These are phyloP conservation scores for Lecanoromycetidae sp. DNA, from an alignment of 2,329 filamentous ascomycete species.

Conservation along the genomic window DNA sequence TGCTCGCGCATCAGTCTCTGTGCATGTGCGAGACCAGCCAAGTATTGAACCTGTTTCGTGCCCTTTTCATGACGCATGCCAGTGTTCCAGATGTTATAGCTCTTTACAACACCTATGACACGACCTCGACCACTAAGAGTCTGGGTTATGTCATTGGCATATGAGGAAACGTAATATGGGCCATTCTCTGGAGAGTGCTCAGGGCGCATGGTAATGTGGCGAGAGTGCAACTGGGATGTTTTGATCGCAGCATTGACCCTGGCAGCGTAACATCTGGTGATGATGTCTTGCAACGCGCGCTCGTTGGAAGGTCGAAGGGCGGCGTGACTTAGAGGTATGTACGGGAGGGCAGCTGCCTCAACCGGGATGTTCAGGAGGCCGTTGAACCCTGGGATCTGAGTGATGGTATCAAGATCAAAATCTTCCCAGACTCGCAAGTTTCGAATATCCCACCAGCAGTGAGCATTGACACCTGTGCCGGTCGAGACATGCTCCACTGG, in stretches of 20 bases:
- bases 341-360: conserved; percentile 48
- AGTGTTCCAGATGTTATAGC: conserved; percentile 89
- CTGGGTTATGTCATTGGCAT: conserved; percentile 39
- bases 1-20: conserved; percentile 91
- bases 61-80: conserved; percentile 71
- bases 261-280: conserved; percentile 65
- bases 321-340: conserved; percentile 38
- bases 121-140: conserved; percentile 45
- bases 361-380: conserved; percentile 61
- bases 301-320: conserved; percentile 68
- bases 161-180: conserved; percentile 43
- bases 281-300: conserved; percentile 60
- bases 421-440: conserved; percentile 72
- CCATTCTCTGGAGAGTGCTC: conserved; percentile 28
- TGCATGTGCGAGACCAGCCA: conserved; percentile 71
- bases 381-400: conserved; percentile 56
- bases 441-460: conserved; percentile 95
- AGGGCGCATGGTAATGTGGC: conserved; percentile 36
- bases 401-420: conserved; percentile 63
- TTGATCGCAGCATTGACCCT: conserved; percentile 78
- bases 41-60: conserved; percentile 76
- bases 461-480: conserved; percentile 56
- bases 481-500: conserved; percentile 62
- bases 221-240: conserved; percentile 48
- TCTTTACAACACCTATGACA: conserved; percentile 75